A percentile compares a stretch with the other conserved stretches of the same genome.
These are phyloP conservation scores for Chlorencoelia australis DNA, from an alignment of 2,329 filamentous ascomycete genomes.

Conservation along the genomic window DNA sequence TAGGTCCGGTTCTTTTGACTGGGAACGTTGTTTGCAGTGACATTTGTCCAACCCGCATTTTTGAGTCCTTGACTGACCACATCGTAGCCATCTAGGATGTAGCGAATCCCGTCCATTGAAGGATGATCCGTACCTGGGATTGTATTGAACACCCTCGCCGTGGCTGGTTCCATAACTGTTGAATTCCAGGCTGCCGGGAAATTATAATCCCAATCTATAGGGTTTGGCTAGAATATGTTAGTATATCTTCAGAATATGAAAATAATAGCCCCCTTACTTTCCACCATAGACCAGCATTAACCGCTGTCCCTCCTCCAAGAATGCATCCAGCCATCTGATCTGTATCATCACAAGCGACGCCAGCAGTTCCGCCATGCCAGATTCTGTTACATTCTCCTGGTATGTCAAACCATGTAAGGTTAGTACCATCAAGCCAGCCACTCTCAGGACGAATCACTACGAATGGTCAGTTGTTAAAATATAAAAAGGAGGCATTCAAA, in stretches of 20 bases:
- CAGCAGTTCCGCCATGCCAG: constrained; percentile 24
- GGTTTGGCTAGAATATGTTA: constrained; percentile 38
- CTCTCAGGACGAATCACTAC: constrained; percentile 27
- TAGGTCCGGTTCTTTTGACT: constrained; percentile 56
- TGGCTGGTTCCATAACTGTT: constrained; percentile 47
- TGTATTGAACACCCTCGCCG: constrained; percentile 53
- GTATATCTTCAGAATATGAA: neutral
- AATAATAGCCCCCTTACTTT: constrained; percentile 31
- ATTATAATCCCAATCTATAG: constrained; percentile 59
- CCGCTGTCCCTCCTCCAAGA: constrained; percentile 43
- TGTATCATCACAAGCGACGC: constrained; percentile 56
- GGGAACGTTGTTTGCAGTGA: constrained; percentile 48
- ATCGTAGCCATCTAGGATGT: constrained; percentile 57
- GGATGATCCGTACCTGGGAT: constrained; percentile 60
- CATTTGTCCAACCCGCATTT: constrained; percentile 50
- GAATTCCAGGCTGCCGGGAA: constrained; percentile 65
- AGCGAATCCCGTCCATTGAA: constrained; percentile 55
- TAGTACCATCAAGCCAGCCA: constrained; percentile 49
- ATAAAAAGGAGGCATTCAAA: neutral
- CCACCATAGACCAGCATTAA: constrained; percentile 63
- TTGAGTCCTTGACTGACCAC: constrained; percentile 49
- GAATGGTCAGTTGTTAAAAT: neutral
- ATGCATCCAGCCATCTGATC: constrained; percentile 65
- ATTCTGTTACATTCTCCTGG: constrained; percentile 64
- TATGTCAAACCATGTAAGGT: constrained; percentile 60